These are phyloP conservation scores for Tuber calosporum DNA, from an alignment of 495 filamentous ascomycete species.

Conservation along the genomic window DNA sequence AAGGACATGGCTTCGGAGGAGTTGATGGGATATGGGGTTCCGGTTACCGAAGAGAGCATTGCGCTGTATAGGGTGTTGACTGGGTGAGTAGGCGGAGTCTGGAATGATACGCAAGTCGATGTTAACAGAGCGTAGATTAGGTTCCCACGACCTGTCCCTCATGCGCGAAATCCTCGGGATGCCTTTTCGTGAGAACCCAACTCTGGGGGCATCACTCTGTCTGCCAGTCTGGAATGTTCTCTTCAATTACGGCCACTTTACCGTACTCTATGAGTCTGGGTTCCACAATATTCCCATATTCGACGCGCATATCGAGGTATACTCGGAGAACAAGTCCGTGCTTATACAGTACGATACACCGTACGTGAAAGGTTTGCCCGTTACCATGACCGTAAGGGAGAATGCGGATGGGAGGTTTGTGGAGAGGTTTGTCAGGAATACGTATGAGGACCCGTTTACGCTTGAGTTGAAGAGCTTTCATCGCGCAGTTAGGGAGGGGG, in stretches of 20 bases:
- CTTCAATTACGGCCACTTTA: slow-evolving; percentile 48
- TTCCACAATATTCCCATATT: slow-evolving; percentile 51
- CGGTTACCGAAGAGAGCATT: not conserved
- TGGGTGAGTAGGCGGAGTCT: not conserved
- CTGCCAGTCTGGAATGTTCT: slow-evolving; percentile 48
- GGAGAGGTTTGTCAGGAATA: slow-evolving; percentile 44
- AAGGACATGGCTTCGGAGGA: not conserved
- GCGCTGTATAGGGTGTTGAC: not conserved
- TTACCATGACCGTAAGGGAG: slow-evolving; percentile 50
- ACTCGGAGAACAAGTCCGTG: slow-evolving; percentile 49
- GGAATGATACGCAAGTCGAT: not conserved
- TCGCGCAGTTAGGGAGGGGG: slow-evolving; percentile 45
- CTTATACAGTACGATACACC: slow-evolving; percentile 51
- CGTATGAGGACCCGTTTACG: slow-evolving; percentile 52
- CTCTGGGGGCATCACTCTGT: slow-evolving; percentile 47
- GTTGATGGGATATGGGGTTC: not conserved
- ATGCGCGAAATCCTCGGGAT: slow-evolving; percentile 54
- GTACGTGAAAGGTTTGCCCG: slow-evolving; percentile 47
- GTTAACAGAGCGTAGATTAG: slow-evolving; percentile 42
- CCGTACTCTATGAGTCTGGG: slow-evolving; percentile 53
- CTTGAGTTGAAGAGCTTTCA: slow-evolving; percentile 50
- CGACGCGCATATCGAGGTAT: slow-evolving; percentile 54
- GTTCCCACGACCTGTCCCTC: slow-evolving; percentile 52
- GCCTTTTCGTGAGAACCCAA: slow-evolving; percentile 34
- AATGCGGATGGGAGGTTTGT: slow-evolving; percentile 38